These are phyloP conservation scores for Corynespora cassiicola DNA, from an alignment of 2,329 filamentous ascomycete species.

Conservation along the genomic window DNA sequence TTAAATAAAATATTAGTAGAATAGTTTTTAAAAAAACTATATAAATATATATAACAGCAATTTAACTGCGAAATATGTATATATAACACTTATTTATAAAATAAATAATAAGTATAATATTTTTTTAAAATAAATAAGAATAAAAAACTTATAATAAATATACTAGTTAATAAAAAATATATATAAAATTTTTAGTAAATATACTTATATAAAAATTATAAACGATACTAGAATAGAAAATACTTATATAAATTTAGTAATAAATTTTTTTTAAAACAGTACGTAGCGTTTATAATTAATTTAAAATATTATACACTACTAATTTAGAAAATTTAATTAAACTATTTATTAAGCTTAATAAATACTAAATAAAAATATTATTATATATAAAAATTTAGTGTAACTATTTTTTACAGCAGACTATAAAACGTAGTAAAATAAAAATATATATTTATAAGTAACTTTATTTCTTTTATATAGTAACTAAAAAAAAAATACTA, in stretches of 20 bases:
- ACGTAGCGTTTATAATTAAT: background rate
- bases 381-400: conserved; percentile 1
- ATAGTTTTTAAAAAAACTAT: background rate
- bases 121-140: conserved; percentile 1
- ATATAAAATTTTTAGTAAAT: background rate
- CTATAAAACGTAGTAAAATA: background rate
- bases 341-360: conserved; percentile 1
- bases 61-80: conserved; percentile 3
- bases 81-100: background rate
- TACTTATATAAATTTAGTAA: background rate
- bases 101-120: background rate
- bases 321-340: conserved; percentile 4
- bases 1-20: background rate
- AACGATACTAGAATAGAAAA: background rate
- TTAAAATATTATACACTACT: background rate
- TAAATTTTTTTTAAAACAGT: background rate
- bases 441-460: too few species aligned
- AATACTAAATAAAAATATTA: conserved; percentile 2
- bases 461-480: too few species aligned
- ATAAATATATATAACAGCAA: background rate
- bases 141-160: background rate
- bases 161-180: background rate
- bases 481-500: too few species aligned
- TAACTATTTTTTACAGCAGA: conserved; percentile 3
- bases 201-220: background rate